Conservation (phyloP, 1,139 yeast genomes). For the Candida albicans region DNA sequence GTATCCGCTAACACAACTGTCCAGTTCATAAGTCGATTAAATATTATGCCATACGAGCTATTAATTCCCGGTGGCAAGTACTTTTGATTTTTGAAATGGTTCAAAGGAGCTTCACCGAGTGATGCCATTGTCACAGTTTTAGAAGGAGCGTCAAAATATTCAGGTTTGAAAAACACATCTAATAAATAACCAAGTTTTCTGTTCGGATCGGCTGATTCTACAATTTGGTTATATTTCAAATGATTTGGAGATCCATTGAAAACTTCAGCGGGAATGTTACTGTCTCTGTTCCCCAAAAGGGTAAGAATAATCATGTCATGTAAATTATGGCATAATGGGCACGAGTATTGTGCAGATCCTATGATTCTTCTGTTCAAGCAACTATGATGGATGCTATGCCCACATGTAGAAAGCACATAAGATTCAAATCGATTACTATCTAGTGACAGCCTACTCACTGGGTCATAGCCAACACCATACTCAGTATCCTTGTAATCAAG, state of each 20-base stretch:
- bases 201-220: constrained; percentile 8
- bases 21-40: constrained; percentile 23
- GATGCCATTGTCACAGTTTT: neutral
- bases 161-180: neutral
- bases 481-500: constrained; percentile 15
- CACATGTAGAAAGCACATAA: constrained; percentile 58
- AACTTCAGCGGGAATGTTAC: constrained; percentile 16
- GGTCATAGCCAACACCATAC: constrained; percentile 30
- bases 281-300: constrained; percentile 24
- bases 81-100: constrained; percentile 1
- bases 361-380: constrained; percentile 47
- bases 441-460: neutral
- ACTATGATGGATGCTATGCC: constrained; percentile 64
- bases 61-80: constrained; percentile 3
- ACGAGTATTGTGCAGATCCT: constrained; percentile 35
- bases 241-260: constrained; percentile 17
- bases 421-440: constrained; percentile 15
- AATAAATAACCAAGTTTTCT: neutral
- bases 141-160: constrained; percentile 3
- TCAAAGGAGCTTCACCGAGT: constrained; percentile 1
- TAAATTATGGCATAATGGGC: constrained; percentile 66
- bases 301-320: constrained; percentile 49
- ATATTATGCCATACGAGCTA: constrained; percentile 7
- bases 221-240: constrained; percentile 21
- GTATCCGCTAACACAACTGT: constrained; percentile 52